phyloP scores from a whole-genome alignment of 805 yeast species.

The Lachancea sp. region DNA sequence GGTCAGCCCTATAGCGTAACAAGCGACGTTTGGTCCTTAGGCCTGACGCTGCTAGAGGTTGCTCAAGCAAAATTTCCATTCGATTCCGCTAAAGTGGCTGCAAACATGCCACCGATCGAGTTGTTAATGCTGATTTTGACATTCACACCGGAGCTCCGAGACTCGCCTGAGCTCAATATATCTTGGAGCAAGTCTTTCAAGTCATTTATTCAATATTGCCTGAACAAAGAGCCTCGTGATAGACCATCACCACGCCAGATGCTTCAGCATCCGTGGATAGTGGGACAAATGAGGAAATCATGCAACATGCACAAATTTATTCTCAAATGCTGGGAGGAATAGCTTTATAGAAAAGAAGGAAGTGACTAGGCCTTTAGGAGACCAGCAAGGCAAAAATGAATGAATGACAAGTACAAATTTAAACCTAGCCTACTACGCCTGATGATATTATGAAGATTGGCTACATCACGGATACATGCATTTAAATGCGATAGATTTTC shows the following conservation, averaged over 20 bases:
- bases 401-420: too few relatives aligned
- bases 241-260: constrained; percentile 92
- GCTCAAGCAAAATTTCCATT: constrained; percentile 91
- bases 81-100: constrained; percentile 38
- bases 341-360: too few relatives aligned
- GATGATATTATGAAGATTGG: too few relatives aligned
- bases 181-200: constrained; percentile 79
- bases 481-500: too few relatives aligned
- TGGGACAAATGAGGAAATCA: constrained; percentile 61
- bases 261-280: constrained; percentile 89
- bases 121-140: constrained; percentile 73
- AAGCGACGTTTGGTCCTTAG: constrained; percentile 95
- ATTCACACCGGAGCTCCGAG: constrained; percentile 71
- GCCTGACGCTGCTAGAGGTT: constrained; percentile 85
- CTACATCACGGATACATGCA: too few relatives aligned
- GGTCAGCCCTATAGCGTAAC: constrained; percentile 94
- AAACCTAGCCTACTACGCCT: too few relatives aligned
- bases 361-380: neutral
- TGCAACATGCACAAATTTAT: constrained; percentile 88
- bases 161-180: constrained; percentile 69
- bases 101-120: constrained; percentile 75
- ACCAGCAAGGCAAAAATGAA: neutral
- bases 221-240: constrained; percentile 69
- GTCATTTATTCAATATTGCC: constrained; percentile 72
- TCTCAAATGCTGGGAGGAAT: constrained; percentile 55